phyloP scores from a whole-genome alignment of 179 eudicot genomes.

The Heliamphora pulchella region DNA sequence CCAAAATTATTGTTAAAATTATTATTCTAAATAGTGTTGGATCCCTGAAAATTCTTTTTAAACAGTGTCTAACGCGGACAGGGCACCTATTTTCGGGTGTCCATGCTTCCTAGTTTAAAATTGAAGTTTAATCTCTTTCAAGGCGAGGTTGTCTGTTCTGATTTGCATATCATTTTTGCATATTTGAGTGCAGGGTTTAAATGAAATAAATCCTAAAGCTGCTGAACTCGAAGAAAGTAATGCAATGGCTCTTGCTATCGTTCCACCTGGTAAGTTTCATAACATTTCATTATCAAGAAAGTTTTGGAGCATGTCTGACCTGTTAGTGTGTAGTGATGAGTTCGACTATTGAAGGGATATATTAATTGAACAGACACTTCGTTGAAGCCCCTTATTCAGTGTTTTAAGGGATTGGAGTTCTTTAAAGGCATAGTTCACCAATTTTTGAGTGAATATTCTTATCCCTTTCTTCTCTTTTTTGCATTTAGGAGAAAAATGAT shows the following conservation, averaged over 20 bases:
- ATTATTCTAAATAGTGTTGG: too few species aligned
- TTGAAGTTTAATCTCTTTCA: background rate
- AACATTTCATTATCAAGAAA: too few species aligned
- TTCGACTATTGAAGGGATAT: background rate
- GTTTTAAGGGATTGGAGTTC: too few species aligned
- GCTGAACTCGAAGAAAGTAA: conserved; percentile 73
- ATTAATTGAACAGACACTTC: background rate
- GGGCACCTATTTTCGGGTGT: too few species aligned
- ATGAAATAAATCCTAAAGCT: conserved; percentile 60
- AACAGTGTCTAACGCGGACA: too few species aligned
- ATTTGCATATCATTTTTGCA: background rate
- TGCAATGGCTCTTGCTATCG: conserved; percentile 84
- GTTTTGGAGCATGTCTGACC: too few species aligned
- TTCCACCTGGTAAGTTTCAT: conserved; percentile 57
- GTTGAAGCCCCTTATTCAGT: background rate
- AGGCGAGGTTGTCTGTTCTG: background rate
- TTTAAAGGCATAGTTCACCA: background rate
- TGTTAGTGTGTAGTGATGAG: background rate
- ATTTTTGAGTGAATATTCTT: background rate
- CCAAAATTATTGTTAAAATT: too few species aligned
- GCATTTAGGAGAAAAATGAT: too few species aligned
- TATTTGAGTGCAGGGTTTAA: conserved; percentile 49
- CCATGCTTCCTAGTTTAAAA: too few species aligned
- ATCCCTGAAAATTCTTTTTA: too few species aligned
- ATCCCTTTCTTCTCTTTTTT: background rate